Percentiles rank a stretch among this genome's conserved stretches.
phyloP scores from a whole-genome alignment of 345 rosid genomes.

The Aquilaria yunnanensis region DNA sequence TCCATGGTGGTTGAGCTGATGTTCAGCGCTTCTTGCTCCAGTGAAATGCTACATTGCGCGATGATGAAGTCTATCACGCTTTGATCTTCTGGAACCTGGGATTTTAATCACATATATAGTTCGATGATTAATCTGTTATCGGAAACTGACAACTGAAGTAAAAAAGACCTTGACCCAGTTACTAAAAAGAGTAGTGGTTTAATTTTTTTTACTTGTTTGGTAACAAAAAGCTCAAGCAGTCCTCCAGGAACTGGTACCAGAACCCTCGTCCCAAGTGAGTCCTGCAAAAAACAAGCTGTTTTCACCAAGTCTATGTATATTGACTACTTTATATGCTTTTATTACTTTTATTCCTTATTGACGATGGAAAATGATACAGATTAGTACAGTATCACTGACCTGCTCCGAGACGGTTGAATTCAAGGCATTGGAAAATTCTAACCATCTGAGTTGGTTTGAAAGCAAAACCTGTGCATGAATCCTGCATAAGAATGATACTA shows the following conservation, averaged over 20 bases:
- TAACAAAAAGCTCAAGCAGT: conserved; percentile 64
- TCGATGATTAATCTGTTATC: neutral
- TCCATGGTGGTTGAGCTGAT: conserved; percentile 20
- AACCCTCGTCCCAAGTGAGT: conserved; percentile 66
- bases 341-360: too few species aligned
- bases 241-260: conserved; percentile 81
- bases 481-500: conserved; percentile 23
- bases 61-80: conserved; percentile 52
- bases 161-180: neutral
- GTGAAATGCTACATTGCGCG: conserved; percentile 40
- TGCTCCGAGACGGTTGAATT: conserved; percentile 38
- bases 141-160: neutral
- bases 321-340: too few species aligned
- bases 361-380: too few species aligned
- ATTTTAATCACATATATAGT: neutral
- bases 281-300: conserved; percentile 30
- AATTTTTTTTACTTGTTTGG: conserved; percentile 48
- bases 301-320: too few species aligned
- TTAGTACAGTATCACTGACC: neutral
- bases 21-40: conserved; percentile 37
- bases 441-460: conserved; percentile 67
- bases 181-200: neutral
- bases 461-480: conserved; percentile 60
- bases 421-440: conserved; percentile 45
- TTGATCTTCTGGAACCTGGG: conserved; percentile 73